Base-by-base conservation (phyloP, 2,329 filamentous ascomycete genomes). In the Tolypocladium nubicola region DNA sequence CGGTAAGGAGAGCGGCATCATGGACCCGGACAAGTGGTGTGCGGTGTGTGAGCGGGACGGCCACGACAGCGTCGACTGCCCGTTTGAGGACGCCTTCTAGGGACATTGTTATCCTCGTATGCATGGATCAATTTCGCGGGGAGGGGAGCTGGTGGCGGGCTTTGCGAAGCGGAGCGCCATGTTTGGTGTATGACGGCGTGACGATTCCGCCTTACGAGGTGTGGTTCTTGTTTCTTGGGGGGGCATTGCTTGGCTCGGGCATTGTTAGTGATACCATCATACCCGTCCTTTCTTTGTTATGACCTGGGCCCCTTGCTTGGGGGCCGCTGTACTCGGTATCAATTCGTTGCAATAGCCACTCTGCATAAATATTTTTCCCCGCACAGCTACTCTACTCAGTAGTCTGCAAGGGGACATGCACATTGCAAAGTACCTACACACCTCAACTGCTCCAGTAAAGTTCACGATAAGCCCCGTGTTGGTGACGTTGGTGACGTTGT, bases 11-110 rank as follows among this genome's bases (percentile, higher is more conserved):
- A 90, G 85, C 57, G 88, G 88, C 1, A 76, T 89, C 52, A 79
- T 93, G 62, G 90, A 97, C 66, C 83, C 86, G 56, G 83, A 87
- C 61, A 97, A 96, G 75, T 99, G 94, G 94, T 99, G 94, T 73
- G 94, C 94, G 19, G 79, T 97, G 50, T 99, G 94, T 70, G 94
- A 99, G 77, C 85, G 90, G 61, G 94, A 99, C 67, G 94, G 94
- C 16, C 94, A 99, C 70, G 89, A 97, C 72, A 97, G 93, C 67
- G 92, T 96, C 60, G 90, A 95, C 71, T 96, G 92, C 73, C 91
- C 92, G 14, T 88, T 96, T 72, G 92, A 96, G 74, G 90, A 95
- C 71, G 85, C 84, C 37, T 88, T 86, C 62, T 86, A 75, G 70
- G 57, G 40, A 50, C 52, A n/a, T n/a, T 33, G 38, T 21, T 21